Conservation (phyloP, 2,329 filamentous ascomycete genomes). For the Ophioceras dolichostomum region DNA sequence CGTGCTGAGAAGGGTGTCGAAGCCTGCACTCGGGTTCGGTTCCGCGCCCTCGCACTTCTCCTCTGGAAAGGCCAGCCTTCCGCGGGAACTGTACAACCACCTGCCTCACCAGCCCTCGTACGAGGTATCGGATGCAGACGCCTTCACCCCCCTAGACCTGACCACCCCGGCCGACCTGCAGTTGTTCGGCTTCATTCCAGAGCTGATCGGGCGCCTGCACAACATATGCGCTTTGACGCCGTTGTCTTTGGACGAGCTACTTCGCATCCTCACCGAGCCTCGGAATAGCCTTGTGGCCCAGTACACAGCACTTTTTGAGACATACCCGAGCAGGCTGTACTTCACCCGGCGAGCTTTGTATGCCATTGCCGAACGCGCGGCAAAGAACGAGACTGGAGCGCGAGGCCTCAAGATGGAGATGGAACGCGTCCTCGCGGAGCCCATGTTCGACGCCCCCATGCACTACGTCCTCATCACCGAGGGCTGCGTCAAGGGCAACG, state of each 20-base stretch:
- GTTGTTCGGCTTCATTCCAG: conserved; percentile 82
- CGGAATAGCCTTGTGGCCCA: conserved; percentile 80
- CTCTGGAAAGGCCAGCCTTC: conserved; percentile 45
- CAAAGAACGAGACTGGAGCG: conserved; percentile 57
- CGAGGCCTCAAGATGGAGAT: conserved; percentile 69
- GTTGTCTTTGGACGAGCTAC: conserved; percentile 54
- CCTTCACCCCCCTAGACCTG: conserved; percentile 53
- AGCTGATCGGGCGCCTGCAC: conserved; percentile 90
- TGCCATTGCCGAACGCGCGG: conserved; percentile 61
- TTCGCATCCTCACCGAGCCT: conserved; percentile 85
- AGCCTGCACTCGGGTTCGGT: conserved; percentile 80
- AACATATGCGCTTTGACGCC: conserved; percentile 78
- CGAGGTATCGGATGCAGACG: conserved; percentile 16
- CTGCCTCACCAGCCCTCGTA: conserved; percentile 38
- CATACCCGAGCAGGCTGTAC: conserved; percentile 63
- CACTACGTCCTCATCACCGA: conserved; percentile 66
- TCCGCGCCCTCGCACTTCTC: conserved; percentile 57
- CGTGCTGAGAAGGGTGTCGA: conserved; percentile 76
- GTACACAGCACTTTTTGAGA: conserved; percentile 77
- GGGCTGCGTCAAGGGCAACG: conserved; percentile 49
- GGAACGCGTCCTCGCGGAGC: conserved; percentile 65
- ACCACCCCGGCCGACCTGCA: conserved; percentile 67
- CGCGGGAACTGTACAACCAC: conserved; percentile 46
- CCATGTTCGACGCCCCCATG: conserved; percentile 71
- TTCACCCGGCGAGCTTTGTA: conserved; percentile 76